A percentile compares a stretch with the other conserved stretches of the same genome.
Evolutionary conservation across 2,329 filamentous ascomycete genomes (phyloP).

Genomic region (Penicillium brasilianum): DNA sequence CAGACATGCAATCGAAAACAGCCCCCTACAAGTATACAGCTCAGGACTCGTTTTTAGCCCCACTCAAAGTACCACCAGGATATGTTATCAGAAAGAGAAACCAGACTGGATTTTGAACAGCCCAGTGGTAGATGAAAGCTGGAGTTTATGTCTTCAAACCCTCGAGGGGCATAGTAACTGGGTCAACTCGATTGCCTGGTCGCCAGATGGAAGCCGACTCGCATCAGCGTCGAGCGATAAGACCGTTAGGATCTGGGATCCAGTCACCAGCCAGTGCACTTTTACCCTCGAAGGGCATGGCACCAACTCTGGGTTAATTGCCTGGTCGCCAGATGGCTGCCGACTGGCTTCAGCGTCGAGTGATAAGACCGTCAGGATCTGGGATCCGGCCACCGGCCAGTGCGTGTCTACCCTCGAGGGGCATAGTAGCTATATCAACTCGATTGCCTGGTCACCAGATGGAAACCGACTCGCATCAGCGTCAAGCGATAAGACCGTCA

Average conservation of each 20-base stretch:
- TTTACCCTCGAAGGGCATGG: neutral
- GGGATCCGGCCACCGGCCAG: slow-evolving; percentile 4
- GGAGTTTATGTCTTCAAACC: neutral
- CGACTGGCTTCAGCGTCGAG: slow-evolving; percentile 14
- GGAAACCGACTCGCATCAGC: slow-evolving; percentile 15
- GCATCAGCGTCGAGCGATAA: neutral
- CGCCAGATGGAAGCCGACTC: slow-evolving; percentile 11
- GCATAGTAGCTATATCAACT: neutral
- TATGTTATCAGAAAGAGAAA: neutral
- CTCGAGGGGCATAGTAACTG: neutral
- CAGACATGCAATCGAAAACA: slow-evolving; percentile 30
- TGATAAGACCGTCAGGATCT: neutral
- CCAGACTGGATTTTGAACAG: neutral
- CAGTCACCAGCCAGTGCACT: neutral
- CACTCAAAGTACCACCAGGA: neutral
- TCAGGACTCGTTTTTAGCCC: slow-evolving; percentile 37
- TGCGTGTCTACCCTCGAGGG: slow-evolving; percentile 20
- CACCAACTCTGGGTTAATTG: neutral
- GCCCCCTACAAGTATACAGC: slow-evolving; percentile 37
- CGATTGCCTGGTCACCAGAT: neutral
- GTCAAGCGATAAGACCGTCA: neutral
- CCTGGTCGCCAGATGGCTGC: slow-evolving; percentile 11
- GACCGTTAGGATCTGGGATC: slow-evolving; percentile 2
- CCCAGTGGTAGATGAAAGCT: neutral
- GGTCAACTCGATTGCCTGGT: slow-evolving; percentile 12